Conservation (phyloP, 1,139 yeast species). For the Geotrichum carabidarum region DNA sequence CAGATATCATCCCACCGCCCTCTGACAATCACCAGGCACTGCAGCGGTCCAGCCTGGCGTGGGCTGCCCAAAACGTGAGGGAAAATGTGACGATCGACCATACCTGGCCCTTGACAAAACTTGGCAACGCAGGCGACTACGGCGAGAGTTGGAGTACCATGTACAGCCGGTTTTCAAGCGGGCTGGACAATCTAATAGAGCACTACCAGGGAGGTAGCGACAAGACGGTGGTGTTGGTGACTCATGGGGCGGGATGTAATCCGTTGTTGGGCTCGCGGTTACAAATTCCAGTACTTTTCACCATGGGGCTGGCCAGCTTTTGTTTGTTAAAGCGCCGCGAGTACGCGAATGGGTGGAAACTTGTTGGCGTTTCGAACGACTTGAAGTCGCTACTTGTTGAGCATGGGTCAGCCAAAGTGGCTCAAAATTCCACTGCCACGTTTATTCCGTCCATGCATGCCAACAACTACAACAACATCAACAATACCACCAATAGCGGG, state of each 20-base stretch:
- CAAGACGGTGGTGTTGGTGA: slow-evolving; percentile 34
- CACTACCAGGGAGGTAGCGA: slow-evolving; percentile 22
- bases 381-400: slow-evolving; percentile 2
- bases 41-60: slow-evolving; percentile 28
- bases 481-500: too few species aligned
- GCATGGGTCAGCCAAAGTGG: neutral
- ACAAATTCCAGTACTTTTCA: slow-evolving; percentile 34
- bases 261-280: slow-evolving; percentile 36
- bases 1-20: slow-evolving; percentile 37
- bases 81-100: slow-evolving; percentile 21
- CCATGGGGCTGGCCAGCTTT: slow-evolving; percentile 34
- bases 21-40: slow-evolving; percentile 34
- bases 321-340: neutral
- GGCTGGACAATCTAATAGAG: slow-evolving; percentile 29
- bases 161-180: slow-evolving; percentile 35
- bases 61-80: slow-evolving; percentile 22
- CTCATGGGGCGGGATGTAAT: slow-evolving; percentile 42
- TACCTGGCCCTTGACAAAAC: slow-evolving; percentile 31
- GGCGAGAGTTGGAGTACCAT: slow-evolving; percentile 39
- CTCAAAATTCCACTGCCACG: neutral
- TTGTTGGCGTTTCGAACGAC: slow-evolving; percentile 3
- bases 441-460: neutral
- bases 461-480: too few species aligned
- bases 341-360: neutral
- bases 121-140: slow-evolving; percentile 38